Base-by-base conservation (phyloP, 2,329 filamentous ascomycete species). In the Coleophoma crateriformis region DNA sequence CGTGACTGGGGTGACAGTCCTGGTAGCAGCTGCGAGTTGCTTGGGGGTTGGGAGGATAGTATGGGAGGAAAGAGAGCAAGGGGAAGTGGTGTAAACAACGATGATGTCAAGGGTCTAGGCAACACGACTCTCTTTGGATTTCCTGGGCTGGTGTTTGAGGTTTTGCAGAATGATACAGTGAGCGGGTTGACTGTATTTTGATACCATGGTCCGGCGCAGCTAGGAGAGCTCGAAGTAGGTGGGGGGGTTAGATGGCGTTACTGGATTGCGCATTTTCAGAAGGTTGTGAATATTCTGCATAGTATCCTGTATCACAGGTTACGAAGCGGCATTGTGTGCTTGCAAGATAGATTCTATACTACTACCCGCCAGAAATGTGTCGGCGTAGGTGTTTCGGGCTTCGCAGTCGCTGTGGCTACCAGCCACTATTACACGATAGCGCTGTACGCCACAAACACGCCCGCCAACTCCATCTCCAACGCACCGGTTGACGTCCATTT, bases 111-210 rank as follows among this genome's bases (percentile, higher is more conserved):
- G 67, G 64, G 84, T 54, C 67, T 85, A 53, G 82, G 81, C 17
- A 87, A 85, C 49, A 96, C 91, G 14, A 92, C 91, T 54, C 70
- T 99, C 27, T 97, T 90, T 71, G 91, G 92, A 1, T 96, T 96
- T 62, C 92, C 94, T 0, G 92, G 94, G 0, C 71, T 97, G 67
- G 82, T 96, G 43, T 97, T 99, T 71, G 94, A 99, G 70, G 92
- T 99, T 27, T 70, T 97, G 67, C 91, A 88, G 81, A 96, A 95
- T 64, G 90, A 88, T 4, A 85, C 83, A 53, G 88, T 99, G 20
- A 95, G 90, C 67, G 87, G 88, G 22, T 74, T 97, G 65, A 97
- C 92, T 10, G 84, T 96, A 20, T 96, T 91, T 72, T 96, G 50
- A 64, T 32, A 34, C 8, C 17, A 8, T 20, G 22, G 22, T 27